Base-by-base conservation (phyloP, 768 basidiomycete genomes). In the Leccinum disarticulatum region DNA sequence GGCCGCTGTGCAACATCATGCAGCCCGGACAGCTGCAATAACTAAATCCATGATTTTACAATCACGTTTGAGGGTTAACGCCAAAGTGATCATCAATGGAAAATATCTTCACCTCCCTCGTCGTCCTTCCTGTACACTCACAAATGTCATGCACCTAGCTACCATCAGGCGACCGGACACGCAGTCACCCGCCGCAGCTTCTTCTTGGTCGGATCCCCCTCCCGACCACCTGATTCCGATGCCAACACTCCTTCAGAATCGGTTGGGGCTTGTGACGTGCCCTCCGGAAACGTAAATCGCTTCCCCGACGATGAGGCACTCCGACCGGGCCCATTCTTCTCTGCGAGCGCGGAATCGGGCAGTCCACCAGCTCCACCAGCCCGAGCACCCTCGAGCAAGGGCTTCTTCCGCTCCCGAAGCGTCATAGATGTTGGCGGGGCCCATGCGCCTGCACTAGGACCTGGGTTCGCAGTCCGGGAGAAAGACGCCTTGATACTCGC, bases 341-440 rank as follows among this genome's bases (percentile, higher is more conserved):
- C 3, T 0, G 33, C 27, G 27, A 36, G 56, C 10, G 13, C 48
- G 1, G 47, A 1, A 28, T 28, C 28, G 17, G 27, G 49, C 25
- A 35, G 62, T 22, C 41, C 35, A 4, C 85, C 25, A 25, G 25
- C 25, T 25, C 25, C 2, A 25, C 25, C 25, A 25, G 25, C 25
- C 25, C 25, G 25, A 25, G 25, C 25, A 25, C 25, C 25, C 25
- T 25, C 25, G 22, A 22, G 22, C 22, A 22, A 22, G 22, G 22
- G 22, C 22, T 22, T 22, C 22, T 22, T 22, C 22, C 22, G 22
- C 22, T 22, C 22, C 22, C 22, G 22, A 25, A 89, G 71, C 1
- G 79, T 79, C 73, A 77, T 79, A 13, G 79, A 76, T 8, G 77
- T 35, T 13, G 33, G 33, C 5, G 33, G 33, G 13, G 33, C 61